These are phyloP conservation scores for Beauveria sp. DNA, from an alignment of 2,329 filamentous ascomycete species.

Conservation along the genomic window DNA sequence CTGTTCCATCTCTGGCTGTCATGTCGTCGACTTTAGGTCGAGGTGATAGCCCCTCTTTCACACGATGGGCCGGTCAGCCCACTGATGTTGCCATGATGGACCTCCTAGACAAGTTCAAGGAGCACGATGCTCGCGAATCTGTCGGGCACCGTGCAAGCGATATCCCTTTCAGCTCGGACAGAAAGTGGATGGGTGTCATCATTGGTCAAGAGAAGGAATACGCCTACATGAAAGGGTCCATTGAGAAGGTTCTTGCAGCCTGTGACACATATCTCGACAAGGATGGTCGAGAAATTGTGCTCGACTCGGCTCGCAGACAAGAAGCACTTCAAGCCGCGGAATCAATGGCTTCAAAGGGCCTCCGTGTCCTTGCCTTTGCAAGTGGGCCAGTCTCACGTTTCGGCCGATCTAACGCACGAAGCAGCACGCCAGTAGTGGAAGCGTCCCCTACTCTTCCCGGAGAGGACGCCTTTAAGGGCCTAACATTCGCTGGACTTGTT, in stretches of 20 bases:
- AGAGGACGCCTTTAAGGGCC: constrained; percentile 71
- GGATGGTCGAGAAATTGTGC: constrained; percentile 76
- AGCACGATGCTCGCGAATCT: constrained; percentile 83
- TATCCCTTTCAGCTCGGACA: constrained; percentile 91
- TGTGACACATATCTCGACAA: constrained; percentile 87
- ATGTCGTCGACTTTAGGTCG: constrained; percentile 72
- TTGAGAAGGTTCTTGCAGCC: constrained; percentile 76
- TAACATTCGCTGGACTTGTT: constrained; percentile 85
- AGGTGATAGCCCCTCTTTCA: constrained; percentile 56
- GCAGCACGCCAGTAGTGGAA: constrained; percentile 40
- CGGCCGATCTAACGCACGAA: constrained; percentile 37
- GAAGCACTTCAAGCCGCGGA: constrained; percentile 75
- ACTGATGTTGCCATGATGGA: constrained; percentile 97
- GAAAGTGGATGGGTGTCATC: constrained; percentile 98
- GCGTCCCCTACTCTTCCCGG: constrained; percentile 35
- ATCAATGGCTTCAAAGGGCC: constrained; percentile 77
- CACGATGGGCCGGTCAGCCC: constrained; percentile 92
- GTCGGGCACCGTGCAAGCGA: constrained; percentile 77
- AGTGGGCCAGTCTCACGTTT: constrained; percentile 61
- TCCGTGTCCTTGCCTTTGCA: constrained; percentile 87
- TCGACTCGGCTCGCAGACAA: constrained; percentile 68
- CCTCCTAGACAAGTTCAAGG: constrained; percentile 80
- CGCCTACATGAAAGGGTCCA: constrained; percentile 90
- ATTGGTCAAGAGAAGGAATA: constrained; percentile 69
- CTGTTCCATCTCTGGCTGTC: constrained; percentile 63